Base-by-base conservation (phyloP, 2,329 filamentous ascomycete genomes). In the Pseudogymnoascus sp. region DNA sequence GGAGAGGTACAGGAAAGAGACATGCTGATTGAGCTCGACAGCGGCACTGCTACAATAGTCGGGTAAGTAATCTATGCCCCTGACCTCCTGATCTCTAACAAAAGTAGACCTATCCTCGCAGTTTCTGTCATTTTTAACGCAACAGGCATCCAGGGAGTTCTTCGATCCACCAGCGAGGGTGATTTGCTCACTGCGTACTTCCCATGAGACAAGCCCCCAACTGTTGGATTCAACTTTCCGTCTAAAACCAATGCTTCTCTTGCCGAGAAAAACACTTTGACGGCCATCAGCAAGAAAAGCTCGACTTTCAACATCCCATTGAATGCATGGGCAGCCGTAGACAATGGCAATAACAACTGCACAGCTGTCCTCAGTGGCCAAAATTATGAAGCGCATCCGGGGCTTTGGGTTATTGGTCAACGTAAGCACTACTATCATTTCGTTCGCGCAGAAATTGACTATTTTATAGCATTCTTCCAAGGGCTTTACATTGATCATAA, bases 201-300 rank as follows among this genome's bases (percentile, higher is more conserved):
- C 59, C 62, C 63, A 12, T 66, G 63, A 21, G 53, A 23, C 12
- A 62, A 53, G n/a, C 62, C 59, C 7, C 65, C 60, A 8, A 59
- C 35, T n/a, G 31, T 64, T 6, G 63, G 63, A 14, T 64, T 64
- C 42, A 53, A 60, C 59, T 62, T 69, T 6, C 63, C 63, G 5
- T 64, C 63, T 0, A 16, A 42, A 21, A 60, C 33, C 7, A 65
- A 64, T 28, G 61, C 44, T 44, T 60, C 65, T 14, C 1, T 47
- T 47, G 42, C 42, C 14, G 12, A 5, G 0, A 23, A 47, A 12
- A 18, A 47, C 2, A 47, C 11, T 23, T 47, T 2, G 12, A 47
- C 18, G 5, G 23, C 18, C 3, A 47, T 47, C 1, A 23, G 42
- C 5, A 47, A 8, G 11, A 47, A 8, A 23, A 28, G 44, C 14